Evolutionary conservation across 2,329 filamentous ascomycete genomes (phyloP).

Genomic region (Capronia americana): DNA sequence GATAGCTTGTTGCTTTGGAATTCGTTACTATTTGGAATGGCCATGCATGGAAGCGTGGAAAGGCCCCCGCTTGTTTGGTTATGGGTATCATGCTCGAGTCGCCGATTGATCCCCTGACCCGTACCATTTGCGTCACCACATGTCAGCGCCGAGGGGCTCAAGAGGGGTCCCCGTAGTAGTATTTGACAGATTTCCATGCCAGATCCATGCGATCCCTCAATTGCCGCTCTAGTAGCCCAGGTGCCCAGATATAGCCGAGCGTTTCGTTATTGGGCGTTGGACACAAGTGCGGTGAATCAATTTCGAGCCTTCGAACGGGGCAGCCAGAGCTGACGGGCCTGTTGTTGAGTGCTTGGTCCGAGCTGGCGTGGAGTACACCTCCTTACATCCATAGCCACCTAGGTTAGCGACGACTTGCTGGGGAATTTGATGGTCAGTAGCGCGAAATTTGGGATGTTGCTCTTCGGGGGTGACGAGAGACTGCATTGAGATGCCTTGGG

Average conservation of each 20-base stretch:
- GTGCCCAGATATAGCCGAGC: neutral
- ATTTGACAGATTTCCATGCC: neutral
- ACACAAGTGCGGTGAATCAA: neutral
- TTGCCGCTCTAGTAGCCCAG: neutral
- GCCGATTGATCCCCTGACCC: conserved; percentile 11
- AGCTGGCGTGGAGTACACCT: neutral
- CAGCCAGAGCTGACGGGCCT: neutral
- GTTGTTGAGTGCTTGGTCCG: neutral
- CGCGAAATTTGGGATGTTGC: neutral
- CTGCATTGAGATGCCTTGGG: neutral
- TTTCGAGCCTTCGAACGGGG: neutral
- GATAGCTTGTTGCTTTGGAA: conserved; percentile 4
- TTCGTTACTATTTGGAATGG: conserved; percentile 18
- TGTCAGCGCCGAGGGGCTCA: conserved; percentile 4
- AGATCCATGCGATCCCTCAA: neutral
- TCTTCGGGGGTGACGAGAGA: neutral
- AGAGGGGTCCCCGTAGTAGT: neutral
- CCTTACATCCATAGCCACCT: neutral
- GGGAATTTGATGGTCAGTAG: neutral
- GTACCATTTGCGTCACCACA: neutral
- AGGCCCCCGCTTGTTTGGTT: neutral
- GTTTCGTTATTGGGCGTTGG: neutral
- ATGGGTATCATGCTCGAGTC: conserved; percentile 6
- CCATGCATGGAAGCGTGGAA: conserved; percentile 2
- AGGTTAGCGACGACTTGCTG: neutral